Conservation (phyloP, 371 early-diverging fungal genomes). For the Mortierella sp. region DNA sequence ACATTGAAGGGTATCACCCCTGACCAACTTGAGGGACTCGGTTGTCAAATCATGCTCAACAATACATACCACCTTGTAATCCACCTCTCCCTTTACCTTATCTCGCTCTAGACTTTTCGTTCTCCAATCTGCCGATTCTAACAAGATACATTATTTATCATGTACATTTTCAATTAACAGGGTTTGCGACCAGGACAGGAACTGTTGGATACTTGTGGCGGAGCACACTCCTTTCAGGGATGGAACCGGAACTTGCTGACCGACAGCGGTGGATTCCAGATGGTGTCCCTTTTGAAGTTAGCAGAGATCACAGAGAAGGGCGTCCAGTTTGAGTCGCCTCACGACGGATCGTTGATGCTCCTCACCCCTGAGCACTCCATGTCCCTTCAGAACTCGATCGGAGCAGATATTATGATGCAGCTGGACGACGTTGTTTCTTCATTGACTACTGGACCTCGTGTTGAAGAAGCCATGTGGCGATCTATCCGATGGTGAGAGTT, state of each 20-base stretch:
- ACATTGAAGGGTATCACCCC: constrained; percentile 92
- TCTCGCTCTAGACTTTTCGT: not conserved
- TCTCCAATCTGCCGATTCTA: not conserved
- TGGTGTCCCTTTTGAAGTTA: constrained; percentile 91
- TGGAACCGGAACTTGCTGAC: constrained; percentile 91
- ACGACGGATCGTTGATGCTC: constrained; percentile 85
- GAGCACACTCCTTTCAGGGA: constrained; percentile 92
- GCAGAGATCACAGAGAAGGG: constrained; percentile 94
- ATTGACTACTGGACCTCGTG: constrained; percentile 83
- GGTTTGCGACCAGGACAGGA: constrained; percentile 82
- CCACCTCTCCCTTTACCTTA: not conserved
- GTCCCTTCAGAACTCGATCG: constrained; percentile 93
- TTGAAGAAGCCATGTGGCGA: constrained; percentile 95
- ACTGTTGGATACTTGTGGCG: constrained; percentile 81
- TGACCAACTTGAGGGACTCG: constrained; percentile 83
- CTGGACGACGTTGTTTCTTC: constrained; percentile 97
- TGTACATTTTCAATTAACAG: constrained; percentile 22
- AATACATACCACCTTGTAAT: constrained; percentile 94
- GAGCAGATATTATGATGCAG: constrained; percentile 98
- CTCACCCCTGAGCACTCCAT: constrained; percentile 98
- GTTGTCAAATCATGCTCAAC: constrained; percentile 93
- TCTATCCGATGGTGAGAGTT: constrained; percentile 87
- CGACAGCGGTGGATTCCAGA: constrained; percentile 97
- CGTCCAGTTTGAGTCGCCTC: constrained; percentile 91
- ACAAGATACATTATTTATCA: not conserved